Evolutionary conservation across 208 protist species (phyloP), one percentile per base, ranked within the genome.

Genomic region (Crithidia mellificae): DNA sequence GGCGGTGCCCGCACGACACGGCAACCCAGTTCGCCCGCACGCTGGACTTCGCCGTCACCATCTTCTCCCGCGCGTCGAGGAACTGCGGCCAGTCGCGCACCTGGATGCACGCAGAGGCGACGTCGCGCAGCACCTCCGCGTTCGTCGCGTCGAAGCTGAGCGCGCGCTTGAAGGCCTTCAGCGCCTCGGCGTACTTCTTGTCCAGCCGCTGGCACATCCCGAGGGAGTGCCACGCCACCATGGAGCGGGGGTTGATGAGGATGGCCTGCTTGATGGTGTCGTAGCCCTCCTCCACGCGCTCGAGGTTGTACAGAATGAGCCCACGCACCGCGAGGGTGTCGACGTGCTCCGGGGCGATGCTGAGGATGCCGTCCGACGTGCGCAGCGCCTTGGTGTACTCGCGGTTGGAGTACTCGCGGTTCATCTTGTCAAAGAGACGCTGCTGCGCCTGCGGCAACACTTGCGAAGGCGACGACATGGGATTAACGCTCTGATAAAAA

Each of bases 181-280:
- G 80, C 9, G 96, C 94, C 63, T 97, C 89, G 6, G 32, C 47
- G 69, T 88, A 95, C 75, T 98, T 95, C 49, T 96, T 87, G 56
- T 98, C 95, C 6, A 71, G 62, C 29, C 93, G 88, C 63, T 97
- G 81, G 55, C 96, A 87, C 62, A 98, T 89, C 22, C 97, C 97
- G 30, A 94, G 92, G 7, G 96, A 94, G 67, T 98, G 97, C 96
- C 97, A 98, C 52, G 91, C 94, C 24, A 97, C 85, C 30, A 93
- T 90, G 12, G 81, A 94, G 30, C 78, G 83, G 24, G 77, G 65
- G 64, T 82, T 73, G 24, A 81, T 24, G 1, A 74, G 64, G 38
- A 91, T 82, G 6, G 88, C 87, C n/a, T 74, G 47, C 59, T 88
- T 82, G 55, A 93, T 83, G 12, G 43, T 39, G 29, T 77, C 69